Percentiles rank a stretch among this genome's conserved stretches.
These are phyloP conservation scores for Phyllostachys edulis DNA, from an alignment of 176 grass and related monocot species.

Conservation along the genomic window DNA sequence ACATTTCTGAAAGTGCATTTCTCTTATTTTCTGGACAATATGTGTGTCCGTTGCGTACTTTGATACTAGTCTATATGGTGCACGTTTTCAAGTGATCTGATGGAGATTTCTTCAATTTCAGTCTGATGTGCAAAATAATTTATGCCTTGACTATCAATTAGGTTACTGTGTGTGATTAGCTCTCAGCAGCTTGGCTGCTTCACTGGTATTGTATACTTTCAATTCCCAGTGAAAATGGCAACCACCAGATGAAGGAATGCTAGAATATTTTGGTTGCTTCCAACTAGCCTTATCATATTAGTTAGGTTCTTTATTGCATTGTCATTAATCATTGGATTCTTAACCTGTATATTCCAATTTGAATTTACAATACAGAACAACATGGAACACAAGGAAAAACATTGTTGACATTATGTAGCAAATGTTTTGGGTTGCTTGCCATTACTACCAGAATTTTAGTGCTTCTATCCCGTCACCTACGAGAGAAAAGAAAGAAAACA, in stretches of 20 bases:
- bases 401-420: slow-evolving; percentile 10
- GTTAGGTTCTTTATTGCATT: slow-evolving; percentile 20
- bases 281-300: slow-evolving; percentile 4
- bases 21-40: neutral
- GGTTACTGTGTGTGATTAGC: neutral
- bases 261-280: slow-evolving; percentile 33
- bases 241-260: slow-evolving; percentile 11
- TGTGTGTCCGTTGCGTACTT: neutral
- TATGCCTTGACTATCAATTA: slow-evolving; percentile 16
- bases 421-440: neutral
- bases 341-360: neutral
- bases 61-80: neutral
- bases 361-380: slow-evolving; percentile 17
- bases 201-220: neutral
- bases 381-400: neutral
- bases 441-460: neutral
- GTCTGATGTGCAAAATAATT: neutral
- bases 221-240: slow-evolving; percentile 9
- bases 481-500: slow-evolving; percentile 13
- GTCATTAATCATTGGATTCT: slow-evolving; percentile 23
- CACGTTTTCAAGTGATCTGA: neutral
- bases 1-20: neutral
- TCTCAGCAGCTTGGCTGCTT: neutral
- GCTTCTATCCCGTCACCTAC: slow-evolving; percentile 15
- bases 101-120: slow-evolving; percentile 6